Base-by-base conservation (phyloP, 768 basidiomycete genomes). In the Candolleomyces aberdarensis region DNA sequence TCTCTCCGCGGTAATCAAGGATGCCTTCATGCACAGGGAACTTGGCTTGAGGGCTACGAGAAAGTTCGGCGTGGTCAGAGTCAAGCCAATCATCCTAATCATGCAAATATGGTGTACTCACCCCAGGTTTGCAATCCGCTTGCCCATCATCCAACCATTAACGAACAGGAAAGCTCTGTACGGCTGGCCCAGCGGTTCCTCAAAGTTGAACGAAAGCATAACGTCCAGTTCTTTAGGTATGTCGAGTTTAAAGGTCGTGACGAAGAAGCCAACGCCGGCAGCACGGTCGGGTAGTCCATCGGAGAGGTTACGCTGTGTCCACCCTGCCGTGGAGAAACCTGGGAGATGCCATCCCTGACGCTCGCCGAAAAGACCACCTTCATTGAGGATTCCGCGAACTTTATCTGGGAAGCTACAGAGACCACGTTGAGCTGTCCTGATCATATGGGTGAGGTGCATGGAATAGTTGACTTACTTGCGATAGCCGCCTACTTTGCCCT, bases 71-170 rank as follows among this genome's bases (percentile, higher is more conserved):
- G 19, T 41, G 32, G 46, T 60, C 44, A 57, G n/a, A n/a, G n/a
- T n/a, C n/a, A 32, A 61, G 41, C 64, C 47, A 15, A 8, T 22
- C 57, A 50, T 32, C 31, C 32, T 44, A 47, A 54, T 20, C 41
- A 55, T 11, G 57, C 8, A 49, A n/a, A n/a, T n/a, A n/a, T n/a
- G n/a, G n/a, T n/a, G n/a, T n/a, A n/a, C n/a, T n/a, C n/a, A 85
- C 89, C 88, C 88, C 1, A 89, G 80, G 66, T 89, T 87, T 14
- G 75, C 85, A n/a, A 88, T 80, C 19, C 86, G 71, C 74, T 92
- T 93, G 9, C 92, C 92, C 84, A 91, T 91, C 84, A 89, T 88
- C 92, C 92, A 94, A 13, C 92, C 92, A 65, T 94, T 93, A 19
- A 94, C 87, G 61, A 90, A 93, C 46, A 94, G 65, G 48, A 85